These are phyloP conservation scores for Balamuthia mandrillaris DNA, from an alignment of 208 protist genomes.

Conservation along the genomic window DNA sequence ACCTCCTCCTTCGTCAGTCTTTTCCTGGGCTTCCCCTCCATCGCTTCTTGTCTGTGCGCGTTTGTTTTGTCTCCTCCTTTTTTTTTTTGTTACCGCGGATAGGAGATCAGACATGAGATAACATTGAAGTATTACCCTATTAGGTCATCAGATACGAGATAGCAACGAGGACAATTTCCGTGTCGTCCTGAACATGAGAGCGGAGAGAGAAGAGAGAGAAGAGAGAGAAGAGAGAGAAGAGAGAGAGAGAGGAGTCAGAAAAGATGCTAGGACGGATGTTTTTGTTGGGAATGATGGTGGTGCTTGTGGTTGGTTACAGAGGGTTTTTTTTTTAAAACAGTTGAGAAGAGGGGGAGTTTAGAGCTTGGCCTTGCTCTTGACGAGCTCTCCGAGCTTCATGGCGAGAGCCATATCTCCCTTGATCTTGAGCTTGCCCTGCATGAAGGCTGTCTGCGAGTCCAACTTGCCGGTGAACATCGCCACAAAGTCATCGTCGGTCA, in stretches of 20 bases:
- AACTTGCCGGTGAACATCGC: constrained; percentile 42
- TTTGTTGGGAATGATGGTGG: neutral
- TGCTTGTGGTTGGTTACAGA: neutral
- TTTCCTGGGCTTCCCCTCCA: too few species aligned
- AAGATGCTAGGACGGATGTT: neutral
- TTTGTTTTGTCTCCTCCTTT: too few species aligned
- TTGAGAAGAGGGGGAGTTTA: constrained; percentile 22
- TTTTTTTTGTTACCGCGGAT: too few species aligned
- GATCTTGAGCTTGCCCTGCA: constrained; percentile 56
- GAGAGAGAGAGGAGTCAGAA: neutral
- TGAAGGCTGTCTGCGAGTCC: constrained; percentile 47
- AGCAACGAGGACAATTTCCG: too few species aligned
- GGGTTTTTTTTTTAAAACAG: neutral
- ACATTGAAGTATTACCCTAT: too few species aligned
- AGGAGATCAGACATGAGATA: too few species aligned
- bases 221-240: neutral
- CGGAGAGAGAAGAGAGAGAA: neutral
- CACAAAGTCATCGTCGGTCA: constrained; percentile 10
- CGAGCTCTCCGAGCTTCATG: constrained; percentile 49
- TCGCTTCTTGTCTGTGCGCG: too few species aligned
- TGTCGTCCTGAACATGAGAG: too few species aligned
- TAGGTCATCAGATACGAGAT: too few species aligned
- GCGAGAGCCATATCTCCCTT: constrained; percentile 56
- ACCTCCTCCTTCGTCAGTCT: neutral
- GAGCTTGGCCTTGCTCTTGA: constrained; percentile 39